Evolutionary conservation across 2,329 filamentous ascomycete genomes (phyloP).

Genomic region (Ophiocordyceps sinensis): DNA sequence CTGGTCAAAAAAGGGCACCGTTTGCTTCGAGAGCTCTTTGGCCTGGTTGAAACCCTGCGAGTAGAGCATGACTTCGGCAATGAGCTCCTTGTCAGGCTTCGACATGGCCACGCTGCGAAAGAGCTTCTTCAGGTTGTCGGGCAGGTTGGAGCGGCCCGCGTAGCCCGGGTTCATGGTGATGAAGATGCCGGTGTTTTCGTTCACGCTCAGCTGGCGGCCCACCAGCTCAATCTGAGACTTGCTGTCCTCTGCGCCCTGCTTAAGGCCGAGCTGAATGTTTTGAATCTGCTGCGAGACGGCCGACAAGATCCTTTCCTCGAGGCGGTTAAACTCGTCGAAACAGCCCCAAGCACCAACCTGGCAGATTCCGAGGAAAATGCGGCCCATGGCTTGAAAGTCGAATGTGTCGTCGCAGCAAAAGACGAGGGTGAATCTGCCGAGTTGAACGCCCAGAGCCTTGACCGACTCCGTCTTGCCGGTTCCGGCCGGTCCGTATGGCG

Average conservation of each 20-base stretch:
- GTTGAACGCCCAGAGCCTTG: constrained; percentile 89
- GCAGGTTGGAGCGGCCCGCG: constrained; percentile 91
- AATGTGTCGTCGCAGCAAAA: constrained; percentile 99
- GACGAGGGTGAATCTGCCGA: constrained; percentile 93
- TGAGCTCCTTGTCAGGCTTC: constrained; percentile 97
- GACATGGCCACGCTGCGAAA: constrained; percentile 99
- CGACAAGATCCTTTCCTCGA: constrained; percentile 94
- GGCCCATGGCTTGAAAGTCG: constrained; percentile 98
- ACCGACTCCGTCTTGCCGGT: constrained; percentile 99
- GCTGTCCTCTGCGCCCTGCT: constrained; percentile 66
- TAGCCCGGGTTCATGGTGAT: constrained; percentile 99
- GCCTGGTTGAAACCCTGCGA: constrained; percentile 98
- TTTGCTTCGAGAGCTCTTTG: constrained; percentile 84
- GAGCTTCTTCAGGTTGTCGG: constrained; percentile 97
- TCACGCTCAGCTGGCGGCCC: constrained; percentile 78
- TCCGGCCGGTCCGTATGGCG: constrained; percentile 91
- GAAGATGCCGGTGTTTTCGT: constrained; percentile 92
- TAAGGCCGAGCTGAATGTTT: constrained; percentile 93
- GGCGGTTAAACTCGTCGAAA: constrained; percentile 98
- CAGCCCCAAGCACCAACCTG: constrained; percentile 99
- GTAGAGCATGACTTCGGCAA: constrained; percentile 99
- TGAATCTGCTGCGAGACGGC: constrained; percentile 98
- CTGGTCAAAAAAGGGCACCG: constrained; percentile 95
- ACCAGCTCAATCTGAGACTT: constrained; percentile 89
- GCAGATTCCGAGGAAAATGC: constrained; percentile 97